These are phyloP conservation scores for Angomonas ambiguus DNA, from an alignment of 208 protist genomes.

Conservation along the genomic window DNA sequence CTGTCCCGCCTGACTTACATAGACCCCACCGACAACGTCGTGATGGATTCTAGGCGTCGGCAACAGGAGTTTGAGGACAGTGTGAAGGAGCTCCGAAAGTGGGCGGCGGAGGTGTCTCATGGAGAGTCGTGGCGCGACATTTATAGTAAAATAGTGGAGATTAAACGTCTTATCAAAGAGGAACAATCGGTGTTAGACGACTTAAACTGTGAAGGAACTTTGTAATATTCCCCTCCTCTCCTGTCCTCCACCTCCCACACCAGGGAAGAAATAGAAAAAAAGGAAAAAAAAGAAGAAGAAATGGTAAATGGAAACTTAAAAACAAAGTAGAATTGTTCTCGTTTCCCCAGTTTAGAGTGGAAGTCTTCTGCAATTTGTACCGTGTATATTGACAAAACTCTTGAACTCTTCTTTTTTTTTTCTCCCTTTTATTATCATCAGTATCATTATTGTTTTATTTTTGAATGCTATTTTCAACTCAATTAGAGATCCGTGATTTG, in stretches of 20 bases:
- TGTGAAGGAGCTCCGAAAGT: conserved; percentile 67
- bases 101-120: conserved; percentile 53
- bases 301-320: too few species aligned
- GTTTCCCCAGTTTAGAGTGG: too few species aligned
- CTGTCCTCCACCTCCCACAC: not conserved
- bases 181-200: conserved; percentile 35
- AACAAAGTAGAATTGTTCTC: too few species aligned
- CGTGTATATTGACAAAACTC: too few species aligned
- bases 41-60: conserved; percentile 56
- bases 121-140: conserved; percentile 78
- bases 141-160: conserved; percentile 63
- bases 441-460: not conserved
- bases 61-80: conserved; percentile 73
- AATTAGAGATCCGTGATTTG: not conserved
- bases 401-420: conserved; percentile 1
- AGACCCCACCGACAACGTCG: conserved; percentile 35
- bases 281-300: conserved; percentile 1
- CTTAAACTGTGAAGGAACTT: not conserved
- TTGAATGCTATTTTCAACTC: not conserved
- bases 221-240: too few species aligned
- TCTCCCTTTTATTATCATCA: not conserved
- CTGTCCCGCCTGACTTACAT: conserved; percentile 80
- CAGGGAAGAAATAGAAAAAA: not conserved
- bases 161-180: conserved; percentile 59
- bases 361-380: too few species aligned